A percentile compares a stretch with the other conserved stretches of the same genome.
These are phyloP conservation scores for Cystofilobasidium capitatum DNA, from an alignment of 768 basidiomycete species.

Conservation along the genomic window DNA sequence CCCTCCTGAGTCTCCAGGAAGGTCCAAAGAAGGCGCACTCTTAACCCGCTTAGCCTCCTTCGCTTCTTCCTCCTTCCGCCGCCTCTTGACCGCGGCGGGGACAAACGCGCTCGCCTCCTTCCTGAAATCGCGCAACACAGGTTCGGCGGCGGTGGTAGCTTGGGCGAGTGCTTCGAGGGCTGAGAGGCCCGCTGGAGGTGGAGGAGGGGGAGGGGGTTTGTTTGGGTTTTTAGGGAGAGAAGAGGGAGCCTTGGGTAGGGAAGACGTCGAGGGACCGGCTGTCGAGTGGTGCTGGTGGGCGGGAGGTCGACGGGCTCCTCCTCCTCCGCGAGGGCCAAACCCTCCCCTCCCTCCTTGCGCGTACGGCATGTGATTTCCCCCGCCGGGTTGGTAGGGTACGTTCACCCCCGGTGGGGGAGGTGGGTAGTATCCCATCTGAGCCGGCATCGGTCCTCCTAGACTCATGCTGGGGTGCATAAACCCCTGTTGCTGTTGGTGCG, in stretches of 20 bases:
- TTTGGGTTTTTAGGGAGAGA: slow-evolving; percentile 30
- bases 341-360: too few relatives aligned
- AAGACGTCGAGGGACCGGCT: not conserved
- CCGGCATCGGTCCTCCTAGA: not conserved
- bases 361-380: not conserved
- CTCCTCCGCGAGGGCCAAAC: too few relatives aligned
- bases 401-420: not conserved
- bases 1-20: not conserved
- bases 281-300: not conserved
- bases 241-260: not conserved
- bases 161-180: slow-evolving; percentile 32
- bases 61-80: slow-evolving; percentile 32
- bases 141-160: slow-evolving; percentile 72
- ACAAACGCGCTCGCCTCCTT: slow-evolving; percentile 91
- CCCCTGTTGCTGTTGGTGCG: not conserved
- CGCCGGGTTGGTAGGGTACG: slow-evolving; percentile 3
- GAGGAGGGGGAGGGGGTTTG: slow-evolving; percentile 22
- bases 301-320: slow-evolving; percentile 6
- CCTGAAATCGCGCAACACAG: slow-evolving; percentile 82
- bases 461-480: not conserved
- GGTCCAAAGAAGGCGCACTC: not conserved
- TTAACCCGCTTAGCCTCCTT: slow-evolving; percentile 3
- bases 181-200: not conserved
- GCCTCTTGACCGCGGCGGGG: slow-evolving; percentile 69
- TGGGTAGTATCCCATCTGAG: slow-evolving; percentile 4